phyloP scores from a whole-genome alignment of 495 filamentous ascomycete species.

The Penicillium turbatum region DNA sequence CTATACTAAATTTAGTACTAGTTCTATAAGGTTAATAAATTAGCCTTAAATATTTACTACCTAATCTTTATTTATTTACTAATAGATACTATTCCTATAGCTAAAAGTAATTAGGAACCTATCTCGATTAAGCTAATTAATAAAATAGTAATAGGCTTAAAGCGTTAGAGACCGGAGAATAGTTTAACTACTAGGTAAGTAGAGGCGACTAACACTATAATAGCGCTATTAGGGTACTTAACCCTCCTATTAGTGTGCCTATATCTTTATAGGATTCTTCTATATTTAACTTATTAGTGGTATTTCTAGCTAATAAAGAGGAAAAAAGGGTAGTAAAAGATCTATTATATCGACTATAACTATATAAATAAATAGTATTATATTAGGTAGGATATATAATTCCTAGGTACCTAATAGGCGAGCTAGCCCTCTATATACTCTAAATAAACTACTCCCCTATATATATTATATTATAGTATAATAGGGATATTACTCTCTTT shows the following conservation, averaged over 20 bases:
- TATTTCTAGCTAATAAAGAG: neutral
- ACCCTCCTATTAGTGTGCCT: neutral
- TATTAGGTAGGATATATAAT: neutral
- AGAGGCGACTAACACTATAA: neutral
- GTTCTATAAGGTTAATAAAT: no score
- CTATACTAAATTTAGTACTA: no score
- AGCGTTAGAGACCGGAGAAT: neutral
- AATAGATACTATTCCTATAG: neutral
- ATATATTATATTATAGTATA: neutral
- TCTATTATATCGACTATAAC: neutral
- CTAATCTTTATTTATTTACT: neutral
- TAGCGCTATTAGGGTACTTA: neutral
- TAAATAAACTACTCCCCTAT: neutral
- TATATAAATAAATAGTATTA: neutral
- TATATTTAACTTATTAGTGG: neutral
- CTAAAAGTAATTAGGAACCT: neutral
- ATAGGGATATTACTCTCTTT: neutral
- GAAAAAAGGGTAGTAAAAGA: neutral
- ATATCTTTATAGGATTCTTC: neutral
- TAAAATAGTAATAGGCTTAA: neutral
- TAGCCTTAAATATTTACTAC: neutral
- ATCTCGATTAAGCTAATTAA: neutral
- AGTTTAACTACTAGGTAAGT: neutral
- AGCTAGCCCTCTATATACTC: neutral
- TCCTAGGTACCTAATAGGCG: neutral